Percentiles rank a stretch among this genome's conserved stretches.
These are phyloP conservation scores for Penicillium sp. DNA, from an alignment of 2,329 filamentous ascomycete species.

Conservation along the genomic window DNA sequence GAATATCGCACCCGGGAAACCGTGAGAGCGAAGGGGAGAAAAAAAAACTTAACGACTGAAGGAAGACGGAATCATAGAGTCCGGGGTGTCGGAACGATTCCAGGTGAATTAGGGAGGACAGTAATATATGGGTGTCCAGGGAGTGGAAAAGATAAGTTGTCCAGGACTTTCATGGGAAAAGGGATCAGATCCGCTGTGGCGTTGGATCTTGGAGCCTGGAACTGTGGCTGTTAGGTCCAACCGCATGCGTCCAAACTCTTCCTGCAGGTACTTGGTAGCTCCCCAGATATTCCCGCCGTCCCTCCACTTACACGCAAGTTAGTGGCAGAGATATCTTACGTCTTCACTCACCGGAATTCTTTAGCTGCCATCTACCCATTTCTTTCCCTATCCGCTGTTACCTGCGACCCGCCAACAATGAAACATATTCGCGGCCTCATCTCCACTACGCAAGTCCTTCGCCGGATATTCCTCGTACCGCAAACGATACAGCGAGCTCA, in stretches of 20 bases:
- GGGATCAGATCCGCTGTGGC: constrained; percentile 25
- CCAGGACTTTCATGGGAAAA: constrained; percentile 17
- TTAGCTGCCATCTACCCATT: not conserved
- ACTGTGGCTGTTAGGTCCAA: constrained; percentile 20
- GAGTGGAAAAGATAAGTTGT: constrained; percentile 23
- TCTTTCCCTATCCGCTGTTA: not conserved
- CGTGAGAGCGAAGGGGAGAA: constrained; percentile 7
- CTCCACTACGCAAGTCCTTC: constrained; percentile 38
- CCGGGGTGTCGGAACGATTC: constrained; percentile 32
- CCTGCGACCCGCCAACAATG: constrained; percentile 27
- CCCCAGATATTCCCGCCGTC: not conserved
- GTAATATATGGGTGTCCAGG: constrained; percentile 22
- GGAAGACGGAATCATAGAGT: constrained; percentile 34
- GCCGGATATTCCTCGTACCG: constrained; percentile 35
- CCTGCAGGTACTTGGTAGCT: not conserved
- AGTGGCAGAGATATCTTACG: not conserved
- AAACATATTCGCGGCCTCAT: constrained; percentile 39
- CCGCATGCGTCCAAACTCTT: constrained; percentile 17
- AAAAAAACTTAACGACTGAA: constrained; percentile 33
- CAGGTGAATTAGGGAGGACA: constrained; percentile 22
- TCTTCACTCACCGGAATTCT: not conserved
- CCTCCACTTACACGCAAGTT: not conserved
- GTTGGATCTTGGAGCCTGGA: not conserved
- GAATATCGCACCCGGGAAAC: constrained; percentile 20
- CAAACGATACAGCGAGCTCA: constrained; percentile 21